Base-by-base conservation (phyloP, 352 stramenopile species). In the Pythium aphanidermatum region DNA sequence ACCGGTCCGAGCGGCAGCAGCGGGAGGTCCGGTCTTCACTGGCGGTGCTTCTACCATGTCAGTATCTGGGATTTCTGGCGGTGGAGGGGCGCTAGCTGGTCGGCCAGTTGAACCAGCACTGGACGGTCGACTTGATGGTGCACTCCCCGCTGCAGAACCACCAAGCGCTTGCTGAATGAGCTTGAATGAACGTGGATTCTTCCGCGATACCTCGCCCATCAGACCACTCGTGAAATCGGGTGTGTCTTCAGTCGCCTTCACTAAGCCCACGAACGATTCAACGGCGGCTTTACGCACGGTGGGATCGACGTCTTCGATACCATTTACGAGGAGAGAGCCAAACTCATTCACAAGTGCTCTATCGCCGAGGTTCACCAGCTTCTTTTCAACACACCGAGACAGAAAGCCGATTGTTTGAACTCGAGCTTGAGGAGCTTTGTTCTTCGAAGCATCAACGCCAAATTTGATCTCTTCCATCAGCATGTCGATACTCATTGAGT, bases 391-490 rank as follows among this genome's bases (percentile, higher is more conserved):
- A 20, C 73, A 75, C 30, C 83, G 76, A 13, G 63, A 50, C 19
- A 95, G 19, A 47, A 92, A 93, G 12, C 27, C 55, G 39, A 95
- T 65, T 5, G 62, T 85, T 31, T 93, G 83, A 4, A 88, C 81
- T 14, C 83, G 77, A 1, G 83, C 76, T 45, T 79, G 68, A 1
- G 83, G 83, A 8, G 83, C 63, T 39, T 93, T 95, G 59, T 92
- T 95, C 53, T 92, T 93, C 0, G 64, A 65, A 4, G 72, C 46
- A 52, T 93, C 79, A 7, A 87, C 63, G 1, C 64, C 65, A 4
- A 79, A 33, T 40, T 85, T 86, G 19, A 95, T 60, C 26, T 95
- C 83, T 16, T 95, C 83, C 60, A 92, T 84, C 76, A 93, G 88
- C 65, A 85, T 73, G 26, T 95, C 83, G 48, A 95, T 82, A n/a